Base-by-base conservation (phyloP, 2,329 filamentous ascomycete genomes). In the Calonectria fujianensis region DNA sequence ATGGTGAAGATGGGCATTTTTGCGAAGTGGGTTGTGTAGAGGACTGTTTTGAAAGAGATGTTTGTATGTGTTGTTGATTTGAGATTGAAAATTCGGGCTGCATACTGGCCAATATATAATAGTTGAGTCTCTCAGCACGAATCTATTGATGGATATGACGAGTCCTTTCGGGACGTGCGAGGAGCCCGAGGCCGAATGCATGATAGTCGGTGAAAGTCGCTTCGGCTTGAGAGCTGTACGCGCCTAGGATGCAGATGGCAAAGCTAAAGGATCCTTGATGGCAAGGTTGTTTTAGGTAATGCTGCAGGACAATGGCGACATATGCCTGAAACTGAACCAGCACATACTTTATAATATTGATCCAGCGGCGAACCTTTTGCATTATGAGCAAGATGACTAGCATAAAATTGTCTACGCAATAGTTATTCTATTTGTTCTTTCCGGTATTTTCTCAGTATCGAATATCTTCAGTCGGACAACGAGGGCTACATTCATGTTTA, bases 1-100 rank as follows among this genome's bases (percentile, higher is more conserved):
- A 74, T 61, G 48, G 45, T 41, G 72, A 74, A 45, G 64, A 67
- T 41, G 52, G 74, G 72, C 74, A 75, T 75, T 39, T 57, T 75
- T 41, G 73, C 31, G 51, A 9, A 29, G 10, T 48, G 1, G 41
- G 18, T 48, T 48, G 45, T 13, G n/a, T 1, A 48, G n/a, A 48
- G 4, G 9, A 24, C n/a, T 48, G 41, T 9, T 45, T n/a, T 18
- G 41, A n/a, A 20, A 8, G 7, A 45, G 18, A 6, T 8, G 18
- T 20, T 45, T n/a, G 41, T 18, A 20, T 41, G 16, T 20, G 18
- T 20, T 45, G 41, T 45, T 45, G 41, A 45, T n/a, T 20, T 20
- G 18, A 45, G 41, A 20, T n/a, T 0, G 3, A 48, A 48, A 48
- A 4, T 0, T 11, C 3, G n/a, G 45, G 5, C 13, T 48, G n/a